phyloP scores from a whole-genome alignment of 768 basidiomycete species.

The Amylocystis lapponica region DNA sequence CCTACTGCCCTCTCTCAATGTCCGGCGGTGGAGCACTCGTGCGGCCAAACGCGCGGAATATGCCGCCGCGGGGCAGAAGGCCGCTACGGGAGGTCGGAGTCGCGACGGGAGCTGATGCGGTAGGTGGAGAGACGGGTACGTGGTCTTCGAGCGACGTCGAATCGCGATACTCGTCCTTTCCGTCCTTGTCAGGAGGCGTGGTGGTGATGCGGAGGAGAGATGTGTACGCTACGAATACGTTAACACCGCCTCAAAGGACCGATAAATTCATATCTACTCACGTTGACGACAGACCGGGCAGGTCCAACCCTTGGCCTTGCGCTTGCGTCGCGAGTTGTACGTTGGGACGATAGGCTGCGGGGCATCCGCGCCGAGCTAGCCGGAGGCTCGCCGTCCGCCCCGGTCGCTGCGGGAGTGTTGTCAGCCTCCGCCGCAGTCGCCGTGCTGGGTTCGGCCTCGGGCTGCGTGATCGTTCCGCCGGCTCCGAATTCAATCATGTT shows the following conservation, averaged over 20 bases:
- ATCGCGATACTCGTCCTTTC: conserved; percentile 17
- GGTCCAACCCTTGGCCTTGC: conserved; percentile 96
- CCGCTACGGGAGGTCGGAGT: conserved; percentile 15
- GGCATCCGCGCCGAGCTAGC: conserved; percentile 12
- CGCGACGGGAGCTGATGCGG: conserved; percentile 1
- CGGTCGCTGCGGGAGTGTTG: conserved; percentile 5
- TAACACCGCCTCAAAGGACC: too few relatives aligned
- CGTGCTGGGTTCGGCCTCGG: conserved; percentile 27
- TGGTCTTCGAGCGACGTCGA: conserved; percentile 14
- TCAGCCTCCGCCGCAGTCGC: conserved; percentile 20
- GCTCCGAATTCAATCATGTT: conserved; percentile 99
- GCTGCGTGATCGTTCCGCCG: conserved; percentile 76
- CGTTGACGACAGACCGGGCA: conserved; percentile 95
- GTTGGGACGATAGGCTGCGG: conserved; percentile 8
- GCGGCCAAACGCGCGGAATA: conserved; percentile 18
- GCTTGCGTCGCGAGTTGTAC: conserved; percentile 55
- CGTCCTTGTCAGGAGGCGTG: conserved; percentile 41
- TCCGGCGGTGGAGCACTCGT: conserved; percentile 16
- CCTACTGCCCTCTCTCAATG: conserved; percentile 18
- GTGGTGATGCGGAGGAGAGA: conserved; percentile 82
- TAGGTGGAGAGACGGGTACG: conserved; percentile 5
- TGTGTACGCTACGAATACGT: conserved; percentile 61
- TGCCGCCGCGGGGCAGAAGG: conserved; percentile 14
- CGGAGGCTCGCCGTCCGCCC: conserved; percentile 16
- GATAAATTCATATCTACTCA: conserved; percentile 47